Percentiles rank a stretch among this genome's conserved stretches.
Conservation (phyloP, 441 rosid species). For the Croton setiger region DNA sequence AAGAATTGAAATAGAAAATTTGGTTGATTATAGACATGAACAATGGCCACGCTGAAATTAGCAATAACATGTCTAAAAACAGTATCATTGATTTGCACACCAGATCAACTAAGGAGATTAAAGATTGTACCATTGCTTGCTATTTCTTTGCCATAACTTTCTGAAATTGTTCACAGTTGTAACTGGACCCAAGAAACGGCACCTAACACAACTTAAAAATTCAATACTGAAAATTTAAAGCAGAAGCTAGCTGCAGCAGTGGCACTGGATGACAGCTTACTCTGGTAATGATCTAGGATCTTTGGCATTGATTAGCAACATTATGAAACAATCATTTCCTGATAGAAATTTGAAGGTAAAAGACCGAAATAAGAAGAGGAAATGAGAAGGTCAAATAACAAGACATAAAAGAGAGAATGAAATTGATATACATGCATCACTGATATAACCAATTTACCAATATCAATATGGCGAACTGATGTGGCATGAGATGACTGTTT, state of each 20-base stretch:
- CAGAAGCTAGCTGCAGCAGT: slow-evolving; percentile 9
- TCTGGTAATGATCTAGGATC: slow-evolving; percentile 68
- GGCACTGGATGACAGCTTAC: slow-evolving; percentile 39
- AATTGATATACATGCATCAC: slow-evolving; percentile 1
- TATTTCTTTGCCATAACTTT: slow-evolving; percentile 52
- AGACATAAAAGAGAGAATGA: neutral
- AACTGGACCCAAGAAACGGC: slow-evolving; percentile 57
- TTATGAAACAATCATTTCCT: slow-evolving; percentile 58
- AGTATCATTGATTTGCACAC: neutral
- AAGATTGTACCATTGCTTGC: slow-evolving; percentile 46
- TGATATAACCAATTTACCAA: slow-evolving; percentile 38
- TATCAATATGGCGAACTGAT: slow-evolving; percentile 40
- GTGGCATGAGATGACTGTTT: slow-evolving; percentile 46
- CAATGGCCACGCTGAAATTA: neutral
- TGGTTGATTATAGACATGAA: neutral
- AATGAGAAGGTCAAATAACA: neutral
- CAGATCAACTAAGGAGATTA: slow-evolving; percentile 6
- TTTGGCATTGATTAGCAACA: slow-evolving; percentile 34
- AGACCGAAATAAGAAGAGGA: neutral
- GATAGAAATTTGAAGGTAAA: slow-evolving; percentile 15
- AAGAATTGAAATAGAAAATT: neutral
- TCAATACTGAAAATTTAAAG: slow-evolving; percentile 15
- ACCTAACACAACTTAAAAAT: slow-evolving; percentile 36
- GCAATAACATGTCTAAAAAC: neutral
- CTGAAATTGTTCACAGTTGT: slow-evolving; percentile 35